Evolutionary conservation across 768 basidiomycete genomes (phyloP).

Genomic region (Leucocoprinus sp.): DNA sequence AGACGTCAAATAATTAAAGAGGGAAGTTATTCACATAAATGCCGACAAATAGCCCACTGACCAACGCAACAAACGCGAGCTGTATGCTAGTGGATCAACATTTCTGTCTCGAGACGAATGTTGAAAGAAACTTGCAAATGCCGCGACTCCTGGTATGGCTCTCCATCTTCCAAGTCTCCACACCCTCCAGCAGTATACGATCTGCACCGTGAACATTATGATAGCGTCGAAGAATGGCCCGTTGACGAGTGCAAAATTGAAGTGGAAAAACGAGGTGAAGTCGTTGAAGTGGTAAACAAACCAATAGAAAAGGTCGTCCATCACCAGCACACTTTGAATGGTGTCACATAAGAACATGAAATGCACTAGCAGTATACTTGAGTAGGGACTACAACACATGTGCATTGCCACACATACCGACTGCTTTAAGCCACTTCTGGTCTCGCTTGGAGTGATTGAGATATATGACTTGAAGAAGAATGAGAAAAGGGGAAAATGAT

Average conservation of each 20-base stretch:
- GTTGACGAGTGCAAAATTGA: neutral
- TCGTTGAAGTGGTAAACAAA: constrained; percentile 6
- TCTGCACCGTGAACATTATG: constrained; percentile 1
- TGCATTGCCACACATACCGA: neutral
- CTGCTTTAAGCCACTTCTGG: neutral
- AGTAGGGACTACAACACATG: neutral
- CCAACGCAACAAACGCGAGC: neutral
- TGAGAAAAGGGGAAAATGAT: neutral
- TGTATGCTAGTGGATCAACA: neutral
- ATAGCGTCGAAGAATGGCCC: constrained; percentile 4
- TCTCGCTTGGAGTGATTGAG: neutral
- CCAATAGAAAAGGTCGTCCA: constrained; percentile 5
- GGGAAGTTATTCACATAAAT: neutral
- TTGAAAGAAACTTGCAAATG: neutral
- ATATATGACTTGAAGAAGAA: neutral
- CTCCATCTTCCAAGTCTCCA: neutral
- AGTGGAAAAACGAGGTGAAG: neutral
- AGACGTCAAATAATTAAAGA: neutral
- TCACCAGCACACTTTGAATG: constrained; percentile 2
- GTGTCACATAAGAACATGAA: constrained; percentile 3
- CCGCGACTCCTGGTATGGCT: neutral
- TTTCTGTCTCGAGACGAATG: neutral
- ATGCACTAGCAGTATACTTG: neutral
- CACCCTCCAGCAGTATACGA: constrained; percentile 9
- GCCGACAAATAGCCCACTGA: neutral